A percentile compares a stretch with the other conserved stretches of the same genome.
Evolutionary conservation across 2,329 filamentous ascomycete species (phyloP).

Genomic region (Chaetomiaceae sp.): DNA sequence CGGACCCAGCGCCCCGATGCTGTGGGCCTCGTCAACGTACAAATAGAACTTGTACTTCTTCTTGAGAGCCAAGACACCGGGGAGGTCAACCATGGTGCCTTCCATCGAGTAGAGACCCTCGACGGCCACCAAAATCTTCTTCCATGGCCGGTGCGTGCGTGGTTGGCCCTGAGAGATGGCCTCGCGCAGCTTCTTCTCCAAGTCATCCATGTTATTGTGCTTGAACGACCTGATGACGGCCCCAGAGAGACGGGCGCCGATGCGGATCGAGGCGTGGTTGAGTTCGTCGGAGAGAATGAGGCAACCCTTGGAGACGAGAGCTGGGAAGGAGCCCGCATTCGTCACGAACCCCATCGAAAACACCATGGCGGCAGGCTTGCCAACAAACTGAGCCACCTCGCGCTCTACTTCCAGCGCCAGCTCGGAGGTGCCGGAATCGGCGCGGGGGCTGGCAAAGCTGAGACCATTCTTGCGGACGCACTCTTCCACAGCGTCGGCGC

Average conservation of each 20-base stretch:
- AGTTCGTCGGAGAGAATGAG: slow-evolving; percentile 95
- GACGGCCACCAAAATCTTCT: slow-evolving; percentile 95
- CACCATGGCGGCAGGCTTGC: slow-evolving; percentile 90
- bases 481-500: slow-evolving; percentile 87
- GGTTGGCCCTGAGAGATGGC: slow-evolving; percentile 95
- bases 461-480: slow-evolving; percentile 81
- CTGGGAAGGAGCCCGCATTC: slow-evolving; percentile 88
- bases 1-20: slow-evolving; percentile 86
- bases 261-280: slow-evolving; percentile 96
- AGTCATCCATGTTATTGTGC: slow-evolving; percentile 89
- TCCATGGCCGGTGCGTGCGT: slow-evolving; percentile 97
- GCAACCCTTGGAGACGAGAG: slow-evolving; percentile 86
- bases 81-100: slow-evolving; percentile 97
- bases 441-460: slow-evolving; percentile 73
- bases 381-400: slow-evolving; percentile 84
- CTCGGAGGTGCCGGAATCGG: slow-evolving; percentile 82
- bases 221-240: slow-evolving; percentile 95
- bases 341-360: slow-evolving; percentile 99
- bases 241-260: slow-evolving; percentile 87
- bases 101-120: slow-evolving; percentile 99
- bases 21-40: slow-evolving; percentile 95
- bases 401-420: slow-evolving; percentile 85
- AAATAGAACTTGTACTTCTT: slow-evolving; percentile 95
- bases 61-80: slow-evolving; percentile 80
- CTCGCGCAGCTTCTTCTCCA: slow-evolving; percentile 83